Conservation (phyloP, 371 early-diverging fungal genomes). For the Choanephora cucurbitarum region DNA sequence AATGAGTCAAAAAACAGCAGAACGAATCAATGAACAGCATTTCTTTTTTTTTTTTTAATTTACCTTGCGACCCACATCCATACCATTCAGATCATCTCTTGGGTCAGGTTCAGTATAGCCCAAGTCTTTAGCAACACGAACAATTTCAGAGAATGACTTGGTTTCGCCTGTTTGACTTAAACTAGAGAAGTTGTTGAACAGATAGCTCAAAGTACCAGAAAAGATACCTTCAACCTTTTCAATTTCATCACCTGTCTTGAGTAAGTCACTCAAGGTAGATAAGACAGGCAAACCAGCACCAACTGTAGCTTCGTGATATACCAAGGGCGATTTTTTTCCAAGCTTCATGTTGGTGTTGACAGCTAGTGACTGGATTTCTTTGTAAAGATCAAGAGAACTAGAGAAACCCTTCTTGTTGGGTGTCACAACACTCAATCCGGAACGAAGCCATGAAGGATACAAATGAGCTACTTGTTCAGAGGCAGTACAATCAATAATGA, state of each 20-base stretch:
- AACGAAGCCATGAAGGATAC: slow-evolving; percentile 83
- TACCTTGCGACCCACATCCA: slow-evolving; percentile 98
- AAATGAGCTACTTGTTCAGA: slow-evolving; percentile 73
- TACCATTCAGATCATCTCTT: slow-evolving; percentile 96
- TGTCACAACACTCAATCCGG: slow-evolving; percentile 88
- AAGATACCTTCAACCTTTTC: slow-evolving; percentile 94
- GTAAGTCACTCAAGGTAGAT: slow-evolving; percentile 84
- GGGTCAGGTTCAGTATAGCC: slow-evolving; percentile 99
- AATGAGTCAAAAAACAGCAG: not conserved
- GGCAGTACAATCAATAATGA: slow-evolving; percentile 93
- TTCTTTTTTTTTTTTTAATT: not conserved
- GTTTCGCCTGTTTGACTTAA: slow-evolving; percentile 44
- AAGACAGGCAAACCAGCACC: slow-evolving; percentile 98
- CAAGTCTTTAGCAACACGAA: slow-evolving; percentile 84
- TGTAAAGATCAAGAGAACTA: slow-evolving; percentile 67
- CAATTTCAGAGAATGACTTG: slow-evolving; percentile 83
- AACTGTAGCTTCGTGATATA: slow-evolving; percentile 94
- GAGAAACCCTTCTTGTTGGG: slow-evolving; percentile 98
- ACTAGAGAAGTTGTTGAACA: slow-evolving; percentile 93
- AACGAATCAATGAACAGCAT: not conserved
- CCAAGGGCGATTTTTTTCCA: slow-evolving; percentile 47
- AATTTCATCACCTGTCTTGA: slow-evolving; percentile 92
- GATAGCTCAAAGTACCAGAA: slow-evolving; percentile 93
- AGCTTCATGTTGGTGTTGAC: slow-evolving; percentile 25
- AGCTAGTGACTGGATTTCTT: slow-evolving; percentile 65